Evolutionary conservation across 2,329 filamentous ascomycete genomes (phyloP), one percentile per base, ranked within the genome.

Genomic region (Periconia digitata): DNA sequence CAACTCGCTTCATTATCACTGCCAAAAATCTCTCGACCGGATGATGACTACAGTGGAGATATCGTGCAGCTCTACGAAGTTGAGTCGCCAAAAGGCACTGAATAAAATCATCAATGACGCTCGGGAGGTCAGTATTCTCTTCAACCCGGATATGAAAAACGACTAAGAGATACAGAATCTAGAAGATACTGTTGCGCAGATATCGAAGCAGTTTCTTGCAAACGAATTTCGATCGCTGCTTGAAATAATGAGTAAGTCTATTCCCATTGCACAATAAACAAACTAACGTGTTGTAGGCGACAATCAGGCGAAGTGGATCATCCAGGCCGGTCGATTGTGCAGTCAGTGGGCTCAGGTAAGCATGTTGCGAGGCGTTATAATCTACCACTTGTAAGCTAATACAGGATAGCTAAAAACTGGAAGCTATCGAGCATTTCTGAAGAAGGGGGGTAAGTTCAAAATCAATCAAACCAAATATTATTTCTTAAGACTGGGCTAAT

Each of bases 21-120:
- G 42, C 8, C 3, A 34, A 0, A 16, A 8, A 47, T 42, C 18
- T 22, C 43, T 42, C 22, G 16, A n/a, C 10, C 53, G 46, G 0
- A 34, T 58, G 3, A 27, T 64, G 1, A 60, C 38, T 37, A 52
- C 44, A 1, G 44, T 66, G 2, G 36, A 58, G 24, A 60, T 64
- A 39, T 56, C 54, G 1, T 58, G 49, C 43, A 59, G 49, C 16
- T 49, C 38, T 6, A 50, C 49, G 1, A 62, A 49, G 3, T 13
- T 57, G 6, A 47, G 48, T 10, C 38, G 59, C 1, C 50, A 50
- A n/a, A 44, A 63, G 0, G 46, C 59, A 8, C 37, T 65, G 2
- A 45, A 39, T 0, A 17, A 23, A 6, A 57, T 52, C n/a, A 37
- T 63, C 10, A 13, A 47, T 2, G 34, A 47, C 6, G 8, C 49